These are phyloP conservation scores for Sarcodon sp. DNA, from an alignment of 768 basidiomycete species.

Conservation along the genomic window DNA sequence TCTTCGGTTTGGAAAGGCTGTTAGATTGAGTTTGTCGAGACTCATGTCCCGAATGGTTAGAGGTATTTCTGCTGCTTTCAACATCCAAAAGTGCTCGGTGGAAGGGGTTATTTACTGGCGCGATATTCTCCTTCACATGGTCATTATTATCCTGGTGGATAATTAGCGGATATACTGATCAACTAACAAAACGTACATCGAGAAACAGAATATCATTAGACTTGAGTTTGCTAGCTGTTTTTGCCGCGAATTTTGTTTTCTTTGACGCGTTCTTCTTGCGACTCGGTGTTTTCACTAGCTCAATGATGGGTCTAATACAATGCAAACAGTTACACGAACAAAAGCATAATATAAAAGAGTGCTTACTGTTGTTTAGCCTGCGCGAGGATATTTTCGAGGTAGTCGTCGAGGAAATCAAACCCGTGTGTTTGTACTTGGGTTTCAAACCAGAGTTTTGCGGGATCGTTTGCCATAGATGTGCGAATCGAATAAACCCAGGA, in stretches of 20 bases:
- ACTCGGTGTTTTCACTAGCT: conserved; percentile 76
- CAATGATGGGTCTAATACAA: conserved; percentile 47
- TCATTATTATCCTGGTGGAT: conserved; percentile 18
- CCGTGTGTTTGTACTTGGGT: conserved; percentile 67
- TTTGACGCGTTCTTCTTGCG: conserved; percentile 47
- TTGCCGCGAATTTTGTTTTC: conserved; percentile 30
- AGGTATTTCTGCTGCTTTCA: background rate
- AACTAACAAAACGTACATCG: conserved; percentile 24
- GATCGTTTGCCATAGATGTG: conserved; percentile 57
- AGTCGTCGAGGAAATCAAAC: conserved; percentile 70
- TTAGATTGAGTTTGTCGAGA: too few relatives aligned
- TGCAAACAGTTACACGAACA: background rate
- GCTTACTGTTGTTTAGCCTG: conserved; percentile 57
- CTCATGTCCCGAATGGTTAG: too few relatives aligned
- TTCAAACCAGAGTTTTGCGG: conserved; percentile 56
- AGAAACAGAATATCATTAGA: conserved; percentile 25
- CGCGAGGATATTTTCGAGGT: conserved; percentile 56
- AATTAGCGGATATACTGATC: too few relatives aligned
- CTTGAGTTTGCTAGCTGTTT: conserved; percentile 31
- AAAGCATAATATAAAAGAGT: background rate
- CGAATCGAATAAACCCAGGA: conserved; percentile 60
- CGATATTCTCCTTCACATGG: conserved; percentile 23
- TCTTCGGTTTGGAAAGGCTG: too few relatives aligned
- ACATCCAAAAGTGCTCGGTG: conserved; percentile 26
- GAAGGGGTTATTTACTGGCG: conserved; percentile 29